A percentile compares a stretch with the other conserved stretches of the same genome.
phyloP scores from a whole-genome alignment of 768 basidiomycete genomes.

The Myochromella boudieri region DNA sequence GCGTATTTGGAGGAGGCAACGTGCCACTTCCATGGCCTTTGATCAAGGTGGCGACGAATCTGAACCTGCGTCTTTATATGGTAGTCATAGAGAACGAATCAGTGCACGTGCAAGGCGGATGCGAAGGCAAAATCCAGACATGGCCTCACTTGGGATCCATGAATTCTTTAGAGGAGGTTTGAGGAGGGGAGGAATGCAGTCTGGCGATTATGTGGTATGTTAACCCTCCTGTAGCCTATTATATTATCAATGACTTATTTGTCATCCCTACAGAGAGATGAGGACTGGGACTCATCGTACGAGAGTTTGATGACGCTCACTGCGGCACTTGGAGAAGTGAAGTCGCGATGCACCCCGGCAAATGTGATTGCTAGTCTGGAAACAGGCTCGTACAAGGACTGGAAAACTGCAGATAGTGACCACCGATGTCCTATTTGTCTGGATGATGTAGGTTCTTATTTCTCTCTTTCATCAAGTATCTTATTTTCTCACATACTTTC shows the following conservation, averaged over 20 bases:
- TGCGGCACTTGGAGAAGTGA: conserved; percentile 64
- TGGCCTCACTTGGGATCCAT: conserved; percentile 14
- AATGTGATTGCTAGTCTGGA: conserved; percentile 61
- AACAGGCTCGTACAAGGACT: conserved; percentile 64
- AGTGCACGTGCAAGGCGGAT: conserved; percentile 9
- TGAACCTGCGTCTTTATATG: neutral
- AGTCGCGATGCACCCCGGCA: conserved; percentile 61
- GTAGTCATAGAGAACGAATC: too few relatives aligned
- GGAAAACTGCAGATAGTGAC: conserved; percentile 65
- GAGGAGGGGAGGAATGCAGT: conserved; percentile 21
- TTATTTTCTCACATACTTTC: conserved; percentile 5
- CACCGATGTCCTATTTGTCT: conserved; percentile 81
- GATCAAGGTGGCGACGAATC: conserved; percentile 6
- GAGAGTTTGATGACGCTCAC: conserved; percentile 64
- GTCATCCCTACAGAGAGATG: conserved; percentile 55
- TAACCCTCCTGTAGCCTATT: neutral
- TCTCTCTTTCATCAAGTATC: conserved; percentile 9
- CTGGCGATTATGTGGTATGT: conserved; percentile 58
- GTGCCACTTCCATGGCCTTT: neutral
- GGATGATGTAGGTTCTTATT: conserved; percentile 63
- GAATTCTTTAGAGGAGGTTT: conserved; percentile 12
- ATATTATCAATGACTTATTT: conserved; percentile 11
- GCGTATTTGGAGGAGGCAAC: conserved; percentile 8
- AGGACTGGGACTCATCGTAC: conserved; percentile 76
- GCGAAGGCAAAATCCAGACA: conserved; percentile 5